phyloP scores from a whole-genome alignment of 1,139 yeast genomes.

The Komagataea norvegica region DNA sequence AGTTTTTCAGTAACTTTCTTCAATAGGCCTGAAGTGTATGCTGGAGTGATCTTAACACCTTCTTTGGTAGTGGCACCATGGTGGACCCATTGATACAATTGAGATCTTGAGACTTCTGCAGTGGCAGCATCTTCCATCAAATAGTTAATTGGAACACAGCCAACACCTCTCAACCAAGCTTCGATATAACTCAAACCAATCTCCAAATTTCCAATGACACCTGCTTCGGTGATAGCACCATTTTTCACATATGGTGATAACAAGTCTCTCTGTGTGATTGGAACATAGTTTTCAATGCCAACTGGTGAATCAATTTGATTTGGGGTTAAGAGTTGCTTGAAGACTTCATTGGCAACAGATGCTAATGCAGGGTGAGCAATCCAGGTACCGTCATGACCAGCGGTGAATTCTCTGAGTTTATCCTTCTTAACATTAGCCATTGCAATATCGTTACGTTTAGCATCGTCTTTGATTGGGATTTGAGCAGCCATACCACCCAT shows the following conservation, averaged over 20 bases:
- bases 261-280: conserved; percentile 61
- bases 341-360: conserved; percentile 67
- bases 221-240: conserved; percentile 65
- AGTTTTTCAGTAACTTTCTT: conserved; percentile 60
- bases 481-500: conserved; percentile 88
- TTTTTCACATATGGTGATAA: conserved; percentile 65
- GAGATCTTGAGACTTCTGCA: conserved; percentile 80
- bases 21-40: conserved; percentile 51
- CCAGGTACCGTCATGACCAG: conserved; percentile 83
- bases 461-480: conserved; percentile 70
- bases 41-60: conserved; percentile 52
- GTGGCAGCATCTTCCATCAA: conserved; percentile 89
- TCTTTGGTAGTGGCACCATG: conserved; percentile 62
- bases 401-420: conserved; percentile 67
- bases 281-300: conserved; percentile 23
- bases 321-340: conserved; percentile 81
- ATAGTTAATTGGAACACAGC: conserved; percentile 78
- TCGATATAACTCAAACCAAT: conserved; percentile 77
- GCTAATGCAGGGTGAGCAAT: conserved; percentile 81
- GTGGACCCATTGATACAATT: conserved; percentile 80
- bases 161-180: conserved; percentile 78
- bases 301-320: conserved; percentile 55
- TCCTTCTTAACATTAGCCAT: conserved; percentile 70
- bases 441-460: conserved; percentile 57
- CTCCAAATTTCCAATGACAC: conserved; percentile 64